phyloP scores from a whole-genome alignment of 2,329 filamentous ascomycete genomes.

The Fonsecaea erecta region DNA sequence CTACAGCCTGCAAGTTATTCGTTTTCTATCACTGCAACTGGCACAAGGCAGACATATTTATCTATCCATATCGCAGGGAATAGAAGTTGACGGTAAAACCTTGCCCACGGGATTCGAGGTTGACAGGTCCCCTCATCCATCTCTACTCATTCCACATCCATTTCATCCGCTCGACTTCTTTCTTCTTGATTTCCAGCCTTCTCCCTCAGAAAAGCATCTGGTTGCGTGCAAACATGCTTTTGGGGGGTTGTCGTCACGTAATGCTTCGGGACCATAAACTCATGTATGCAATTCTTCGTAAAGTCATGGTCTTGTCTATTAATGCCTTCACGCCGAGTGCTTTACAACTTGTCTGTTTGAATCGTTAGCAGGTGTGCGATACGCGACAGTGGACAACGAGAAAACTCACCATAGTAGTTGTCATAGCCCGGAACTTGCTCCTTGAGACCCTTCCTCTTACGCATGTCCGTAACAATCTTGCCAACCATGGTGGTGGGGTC shows the following conservation, averaged over 20 bases:
- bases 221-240: conserved; percentile 17
- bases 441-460: conserved; percentile 99
- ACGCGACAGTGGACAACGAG: neutral
- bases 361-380: conserved; percentile 46
- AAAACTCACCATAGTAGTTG: conserved; percentile 73
- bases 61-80: conserved; percentile 21
- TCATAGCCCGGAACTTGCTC: conserved; percentile 87
- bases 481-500: conserved; percentile 82
- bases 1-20: conserved; percentile 4
- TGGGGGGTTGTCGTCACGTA: conserved; percentile 17
- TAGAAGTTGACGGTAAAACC: conserved; percentile 3
- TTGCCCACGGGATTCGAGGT: neutral
- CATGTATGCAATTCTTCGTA: conserved; percentile 32
- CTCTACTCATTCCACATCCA: conserved; percentile 3
- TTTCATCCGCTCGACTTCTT: conserved; percentile 13
- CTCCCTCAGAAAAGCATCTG: conserved; percentile 18
- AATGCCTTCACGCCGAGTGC: conserved; percentile 23
- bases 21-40: conserved; percentile 10
- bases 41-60: conserved; percentile 5
- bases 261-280: conserved; percentile 29
- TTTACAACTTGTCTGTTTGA: conserved; percentile 88
- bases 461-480: conserved; percentile 82
- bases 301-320: conserved; percentile 32
- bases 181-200: conserved; percentile 13
- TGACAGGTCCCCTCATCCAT: conserved; percentile 10